These are phyloP conservation scores for Metschnikowia anglica DNA, from an alignment of 805 yeast genomes.

Conservation along the genomic window DNA sequence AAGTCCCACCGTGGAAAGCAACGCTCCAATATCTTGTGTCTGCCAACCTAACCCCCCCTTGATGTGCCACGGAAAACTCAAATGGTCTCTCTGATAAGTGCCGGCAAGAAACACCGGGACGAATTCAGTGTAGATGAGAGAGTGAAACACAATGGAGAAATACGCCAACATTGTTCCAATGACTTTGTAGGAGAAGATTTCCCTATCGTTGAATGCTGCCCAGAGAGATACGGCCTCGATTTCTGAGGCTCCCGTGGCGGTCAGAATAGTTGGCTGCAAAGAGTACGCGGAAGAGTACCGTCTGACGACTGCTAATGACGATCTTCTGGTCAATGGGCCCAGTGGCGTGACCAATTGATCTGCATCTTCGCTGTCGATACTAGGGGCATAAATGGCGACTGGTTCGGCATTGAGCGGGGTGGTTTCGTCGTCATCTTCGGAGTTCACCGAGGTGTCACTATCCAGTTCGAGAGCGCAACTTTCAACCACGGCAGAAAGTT, in stretches of 20 bases:
- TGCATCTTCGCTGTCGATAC: conserved; percentile 4
- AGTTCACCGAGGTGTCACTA: conserved; percentile 1
- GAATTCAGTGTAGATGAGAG: conserved; percentile 51
- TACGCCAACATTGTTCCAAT: conserved; percentile 34
- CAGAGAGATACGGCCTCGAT: conserved; percentile 15
- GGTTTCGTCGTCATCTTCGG: conserved; percentile 11
- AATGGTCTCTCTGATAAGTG: conserved; percentile 22
- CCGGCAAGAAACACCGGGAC: conserved; percentile 54
- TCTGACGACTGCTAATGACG: conserved; percentile 18
- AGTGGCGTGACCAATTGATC: conserved; percentile 8
- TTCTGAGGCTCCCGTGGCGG: conserved; percentile 9
- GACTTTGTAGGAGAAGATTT: conserved; percentile 32
- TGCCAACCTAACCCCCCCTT: conserved; percentile 54
- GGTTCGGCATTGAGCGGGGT: conserved; percentile 10
- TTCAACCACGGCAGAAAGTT: not conserved
- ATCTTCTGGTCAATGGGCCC: conserved; percentile 8
- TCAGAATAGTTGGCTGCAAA: conserved; percentile 19
- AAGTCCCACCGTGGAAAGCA: conserved; percentile 54
- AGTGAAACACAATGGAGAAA: conserved; percentile 47
- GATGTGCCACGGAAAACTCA: conserved; percentile 48
- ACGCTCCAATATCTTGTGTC: conserved; percentile 48
- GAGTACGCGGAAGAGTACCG: conserved; percentile 20
- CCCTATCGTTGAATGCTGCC: conserved; percentile 21
- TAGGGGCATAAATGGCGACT: conserved; percentile 10
- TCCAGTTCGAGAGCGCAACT: conserved; percentile 4